phyloP scores from a whole-genome alignment of 495 filamentous ascomycete genomes.

The Pseudomonodictys pantanalensis region DNA sequence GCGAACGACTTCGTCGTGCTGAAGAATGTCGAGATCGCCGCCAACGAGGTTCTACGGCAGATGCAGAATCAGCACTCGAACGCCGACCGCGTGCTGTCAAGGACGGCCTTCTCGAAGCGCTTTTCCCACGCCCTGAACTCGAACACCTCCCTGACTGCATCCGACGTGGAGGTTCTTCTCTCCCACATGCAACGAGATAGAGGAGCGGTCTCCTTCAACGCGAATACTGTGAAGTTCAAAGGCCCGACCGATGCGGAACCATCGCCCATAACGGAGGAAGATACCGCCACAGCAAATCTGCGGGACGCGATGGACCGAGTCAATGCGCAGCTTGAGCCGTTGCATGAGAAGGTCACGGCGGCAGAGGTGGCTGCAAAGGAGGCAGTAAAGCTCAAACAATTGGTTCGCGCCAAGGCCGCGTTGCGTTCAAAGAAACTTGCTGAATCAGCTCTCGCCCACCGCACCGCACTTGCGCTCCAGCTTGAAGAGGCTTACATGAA shows the following conservation, averaged over 20 bases:
- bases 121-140: constrained; percentile 32
- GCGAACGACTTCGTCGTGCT: constrained; percentile 57
- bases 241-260: constrained; percentile 36
- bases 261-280: constrained; percentile 65
- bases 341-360: constrained; percentile 49
- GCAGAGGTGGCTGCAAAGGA: constrained; percentile 58
- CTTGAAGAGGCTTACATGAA: constrained; percentile 75
- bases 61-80: background rate
- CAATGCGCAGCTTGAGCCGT: constrained; percentile 27
- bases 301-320: constrained; percentile 57
- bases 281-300: constrained; percentile 69
- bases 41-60: constrained; percentile 31
- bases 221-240: constrained; percentile 65
- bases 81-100: constrained; percentile 24
- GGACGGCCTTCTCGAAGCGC: constrained; percentile 14
- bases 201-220: constrained; percentile 32
- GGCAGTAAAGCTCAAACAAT: constrained; percentile 67
- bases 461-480: constrained; percentile 69
- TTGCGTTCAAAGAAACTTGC: constrained; percentile 79
- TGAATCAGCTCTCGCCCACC: constrained; percentile 65
- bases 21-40: constrained; percentile 53
- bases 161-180: constrained; percentile 37
- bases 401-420: constrained; percentile 67
- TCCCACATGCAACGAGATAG: constrained; percentile 40
- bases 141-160: background rate